A percentile compares a stretch with the other conserved stretches of the same genome.
Evolutionary conservation across 1,284 basidiomycete genomes (phyloP).

Genomic region (Irpex lacteus): DNA sequence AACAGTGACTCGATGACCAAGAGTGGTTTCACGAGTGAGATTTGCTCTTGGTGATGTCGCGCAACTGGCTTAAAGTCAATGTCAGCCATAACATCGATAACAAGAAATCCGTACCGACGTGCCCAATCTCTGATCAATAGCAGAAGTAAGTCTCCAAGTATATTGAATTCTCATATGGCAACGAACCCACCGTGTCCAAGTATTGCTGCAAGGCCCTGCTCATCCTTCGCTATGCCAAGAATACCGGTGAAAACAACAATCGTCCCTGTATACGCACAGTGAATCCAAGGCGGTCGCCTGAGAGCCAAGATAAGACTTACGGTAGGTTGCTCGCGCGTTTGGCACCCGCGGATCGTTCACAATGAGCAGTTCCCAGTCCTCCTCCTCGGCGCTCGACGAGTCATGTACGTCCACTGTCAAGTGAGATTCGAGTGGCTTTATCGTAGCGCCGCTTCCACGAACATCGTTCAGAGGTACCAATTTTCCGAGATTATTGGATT

Average conservation of each 20-base stretch:
- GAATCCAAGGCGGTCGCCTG: not conserved
- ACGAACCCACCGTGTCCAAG: slow-evolving; percentile 73
- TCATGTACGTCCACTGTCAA: not conserved
- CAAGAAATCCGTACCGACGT: slow-evolving; percentile 55
- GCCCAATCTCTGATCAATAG: slow-evolving; percentile 72
- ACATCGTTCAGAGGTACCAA: slow-evolving; percentile 37
- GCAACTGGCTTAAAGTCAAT: slow-evolving; percentile 46
- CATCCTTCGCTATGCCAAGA: slow-evolving; percentile 74
- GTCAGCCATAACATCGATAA: not conserved
- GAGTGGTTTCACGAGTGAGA: slow-evolving; percentile 58
- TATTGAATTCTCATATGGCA: not conserved
- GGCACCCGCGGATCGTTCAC: slow-evolving; percentile 72
- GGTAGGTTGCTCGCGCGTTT: slow-evolving; percentile 82
- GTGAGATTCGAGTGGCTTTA: not conserved
- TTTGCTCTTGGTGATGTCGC: slow-evolving; percentile 72
- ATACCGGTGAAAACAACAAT: slow-evolving; percentile 93
- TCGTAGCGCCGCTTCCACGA: not conserved
- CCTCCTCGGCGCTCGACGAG: not conserved
- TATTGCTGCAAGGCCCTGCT: slow-evolving; percentile 84
- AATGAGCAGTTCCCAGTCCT: slow-evolving; percentile 77
- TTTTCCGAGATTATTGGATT: slow-evolving; percentile 67
- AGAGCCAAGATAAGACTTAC: slow-evolving; percentile 32
- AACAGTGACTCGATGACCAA: slow-evolving; percentile 50
- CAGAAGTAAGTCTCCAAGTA: not conserved
- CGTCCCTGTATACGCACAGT: slow-evolving; percentile 40